Percentiles rank a stretch among this genome's conserved stretches.
Evolutionary conservation across 208 protist genomes (phyloP).

Genomic region (Leishmania braziliensis): DNA sequence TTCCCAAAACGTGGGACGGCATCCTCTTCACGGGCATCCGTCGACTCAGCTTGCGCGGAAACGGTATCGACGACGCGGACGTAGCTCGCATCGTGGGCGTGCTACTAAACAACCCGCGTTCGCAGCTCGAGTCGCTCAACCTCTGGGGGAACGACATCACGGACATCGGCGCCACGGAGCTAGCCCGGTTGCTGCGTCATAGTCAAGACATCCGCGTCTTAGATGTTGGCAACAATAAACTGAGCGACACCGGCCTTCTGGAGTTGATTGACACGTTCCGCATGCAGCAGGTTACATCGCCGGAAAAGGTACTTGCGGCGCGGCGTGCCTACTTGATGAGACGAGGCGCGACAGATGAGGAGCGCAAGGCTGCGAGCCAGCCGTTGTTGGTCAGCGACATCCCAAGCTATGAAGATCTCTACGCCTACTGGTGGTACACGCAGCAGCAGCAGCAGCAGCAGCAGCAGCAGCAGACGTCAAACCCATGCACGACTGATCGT

Average conservation of each 20-base stretch:
- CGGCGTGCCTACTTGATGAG: conserved; percentile 56
- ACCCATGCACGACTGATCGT: background rate
- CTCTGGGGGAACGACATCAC: conserved; percentile 89
- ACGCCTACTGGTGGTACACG: conserved; percentile 54
- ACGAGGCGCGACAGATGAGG: conserved; percentile 50
- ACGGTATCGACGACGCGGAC: conserved; percentile 72
- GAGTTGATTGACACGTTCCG: conserved; percentile 66
- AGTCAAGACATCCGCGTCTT: conserved; percentile 73
- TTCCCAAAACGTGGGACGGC: conserved; percentile 73
- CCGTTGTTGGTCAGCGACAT: conserved; percentile 35
- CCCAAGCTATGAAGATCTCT: conserved; percentile 81
- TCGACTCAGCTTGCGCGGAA: conserved; percentile 80
- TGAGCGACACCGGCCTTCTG: conserved; percentile 75
- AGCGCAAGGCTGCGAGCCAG: conserved; percentile 42
- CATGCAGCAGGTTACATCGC: conserved; percentile 59
- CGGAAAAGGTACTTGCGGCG: conserved; percentile 52
- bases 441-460: conserved; percentile 25
- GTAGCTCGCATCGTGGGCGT: conserved; percentile 48
- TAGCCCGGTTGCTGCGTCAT: conserved; percentile 59
- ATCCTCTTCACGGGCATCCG: conserved; percentile 79
- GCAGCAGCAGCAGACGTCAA: conserved; percentile 10
- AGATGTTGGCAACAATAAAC: conserved; percentile 82
- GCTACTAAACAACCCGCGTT: conserved; percentile 53
- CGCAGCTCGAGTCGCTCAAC: conserved; percentile 80
- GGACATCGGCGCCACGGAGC: conserved; percentile 54